Conservation (phyloP, 371 early-diverging fungal genomes). For the Mucor plumbeus region DNA sequence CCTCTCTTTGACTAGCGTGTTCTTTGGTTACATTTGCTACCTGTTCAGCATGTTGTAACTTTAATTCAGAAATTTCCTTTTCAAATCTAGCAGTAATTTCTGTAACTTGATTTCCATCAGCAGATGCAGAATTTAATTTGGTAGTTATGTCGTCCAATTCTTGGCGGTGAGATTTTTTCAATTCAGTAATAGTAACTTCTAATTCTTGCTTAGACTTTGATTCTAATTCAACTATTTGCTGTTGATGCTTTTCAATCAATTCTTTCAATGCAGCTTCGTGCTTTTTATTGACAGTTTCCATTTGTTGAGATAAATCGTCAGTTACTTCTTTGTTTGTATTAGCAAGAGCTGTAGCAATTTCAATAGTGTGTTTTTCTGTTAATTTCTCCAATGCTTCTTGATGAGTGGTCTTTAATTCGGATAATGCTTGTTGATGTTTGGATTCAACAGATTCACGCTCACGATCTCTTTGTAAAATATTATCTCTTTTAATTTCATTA, state of each 20-base stretch:
- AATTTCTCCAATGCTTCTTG: conserved; percentile 9
- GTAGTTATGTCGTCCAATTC: conserved; percentile 9
- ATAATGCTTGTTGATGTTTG: conserved; percentile 20
- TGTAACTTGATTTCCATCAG: neutral
- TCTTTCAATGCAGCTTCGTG: conserved; percentile 4
- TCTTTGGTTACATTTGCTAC: conserved; percentile 18
- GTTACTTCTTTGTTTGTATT: neutral
- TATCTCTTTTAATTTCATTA: conserved; percentile 30
- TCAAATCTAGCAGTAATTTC: conserved; percentile 15
- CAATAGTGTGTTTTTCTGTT: conserved; percentile 12
- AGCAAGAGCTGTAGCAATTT: conserved; percentile 6
- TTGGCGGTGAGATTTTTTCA: conserved; percentile 11
- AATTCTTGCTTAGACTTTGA: neutral
- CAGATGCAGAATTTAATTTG: conserved; percentile 8
- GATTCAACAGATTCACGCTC: conserved; percentile 23
- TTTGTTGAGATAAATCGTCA: neutral
- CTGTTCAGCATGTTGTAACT: conserved; percentile 33
- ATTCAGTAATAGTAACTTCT: neutral
- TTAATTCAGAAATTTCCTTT: conserved; percentile 24
- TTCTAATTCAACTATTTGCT: neutral
- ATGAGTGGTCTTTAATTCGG: conserved; percentile 18
- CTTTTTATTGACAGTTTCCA: neutral
- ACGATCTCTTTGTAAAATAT: conserved; percentile 30
- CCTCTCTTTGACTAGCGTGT: conserved; percentile 24
- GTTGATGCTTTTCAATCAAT: conserved; percentile 6